These are phyloP conservation scores for Exophiala xenobiotica DNA, from an alignment of 2,329 filamentous ascomycete species.

Conservation along the genomic window DNA sequence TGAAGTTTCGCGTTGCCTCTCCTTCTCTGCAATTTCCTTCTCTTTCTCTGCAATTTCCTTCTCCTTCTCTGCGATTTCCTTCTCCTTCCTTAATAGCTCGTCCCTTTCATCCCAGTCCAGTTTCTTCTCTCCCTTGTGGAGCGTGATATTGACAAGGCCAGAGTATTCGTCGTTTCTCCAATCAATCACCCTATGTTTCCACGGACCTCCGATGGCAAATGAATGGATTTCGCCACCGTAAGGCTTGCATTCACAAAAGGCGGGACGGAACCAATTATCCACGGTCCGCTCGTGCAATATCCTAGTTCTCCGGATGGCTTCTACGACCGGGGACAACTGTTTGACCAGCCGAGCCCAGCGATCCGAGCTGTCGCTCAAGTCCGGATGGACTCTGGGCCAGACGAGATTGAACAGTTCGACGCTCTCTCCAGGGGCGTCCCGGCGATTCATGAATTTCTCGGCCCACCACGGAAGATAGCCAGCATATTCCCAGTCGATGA, in stretches of 20 bases:
- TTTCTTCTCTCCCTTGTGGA: too few species aligned
- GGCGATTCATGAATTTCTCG: neutral
- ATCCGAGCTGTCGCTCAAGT: neutral
- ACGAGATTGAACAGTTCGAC: too few species aligned
- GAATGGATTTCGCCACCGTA: neutral
- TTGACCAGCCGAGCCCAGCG: neutral
- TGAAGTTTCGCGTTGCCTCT: too few species aligned
- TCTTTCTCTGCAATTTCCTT: too few species aligned
- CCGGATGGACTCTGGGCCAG: neutral
- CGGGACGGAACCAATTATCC: neutral
- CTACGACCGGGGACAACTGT: neutral
- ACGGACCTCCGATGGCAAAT: neutral
- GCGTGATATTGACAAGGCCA: too few species aligned
- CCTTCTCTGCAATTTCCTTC: too few species aligned
- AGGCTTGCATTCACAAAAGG: neutral
- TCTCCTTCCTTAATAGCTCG: too few species aligned
- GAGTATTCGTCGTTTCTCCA: neutral
- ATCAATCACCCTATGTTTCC: neutral
- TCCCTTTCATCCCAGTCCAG: too few species aligned
- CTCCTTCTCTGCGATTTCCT: too few species aligned
- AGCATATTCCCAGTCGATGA: conserved; percentile 33
- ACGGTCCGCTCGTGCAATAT: neutral
- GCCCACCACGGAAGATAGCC: conserved; percentile 31
- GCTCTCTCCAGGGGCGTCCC: neutral
- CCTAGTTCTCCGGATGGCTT: neutral